These are phyloP conservation scores for Aspergillus candidus DNA, from an alignment of 2,329 filamentous ascomycete genomes.

Conservation along the genomic window DNA sequence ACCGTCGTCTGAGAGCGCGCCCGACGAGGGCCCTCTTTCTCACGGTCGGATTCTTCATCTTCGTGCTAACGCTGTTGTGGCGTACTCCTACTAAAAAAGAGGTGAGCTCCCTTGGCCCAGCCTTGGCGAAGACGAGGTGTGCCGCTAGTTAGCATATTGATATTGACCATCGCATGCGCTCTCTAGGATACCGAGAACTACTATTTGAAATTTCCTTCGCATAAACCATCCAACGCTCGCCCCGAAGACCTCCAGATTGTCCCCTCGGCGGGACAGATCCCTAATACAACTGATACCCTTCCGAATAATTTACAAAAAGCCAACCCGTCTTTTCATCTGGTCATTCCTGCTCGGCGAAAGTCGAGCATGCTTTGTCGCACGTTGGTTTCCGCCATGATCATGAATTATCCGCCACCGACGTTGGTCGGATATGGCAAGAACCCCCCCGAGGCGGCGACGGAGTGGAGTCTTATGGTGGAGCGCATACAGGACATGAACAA, in stretches of 20 bases:
- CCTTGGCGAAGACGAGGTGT: constrained; percentile 4
- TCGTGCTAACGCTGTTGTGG: constrained; percentile 19
- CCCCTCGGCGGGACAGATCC: constrained; percentile 12
- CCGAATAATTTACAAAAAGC: constrained; percentile 28
- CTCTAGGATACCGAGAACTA: constrained; percentile 23
- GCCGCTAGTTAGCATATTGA: constrained; percentile 1
- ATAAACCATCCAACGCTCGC: constrained; percentile 22
- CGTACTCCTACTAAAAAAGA: constrained; percentile 10
- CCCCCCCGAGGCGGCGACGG: constrained; percentile 21
- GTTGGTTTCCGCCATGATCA: constrained; percentile 51
- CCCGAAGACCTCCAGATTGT: constrained; percentile 29
- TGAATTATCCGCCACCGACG: constrained; percentile 54
- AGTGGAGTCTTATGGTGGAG: constrained; percentile 40
- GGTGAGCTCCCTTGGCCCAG: constrained; percentile 10
- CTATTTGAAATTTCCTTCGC: constrained; percentile 31
- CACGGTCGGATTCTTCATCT: constrained; percentile 15
- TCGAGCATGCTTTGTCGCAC: constrained; percentile 52
- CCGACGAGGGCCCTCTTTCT: constrained; percentile 20
- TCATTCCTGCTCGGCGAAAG: constrained; percentile 47
- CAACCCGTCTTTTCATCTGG: constrained; percentile 48
- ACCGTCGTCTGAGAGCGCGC: constrained; percentile 23
- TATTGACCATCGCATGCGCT: constrained; percentile 2
- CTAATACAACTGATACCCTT: constrained; percentile 24
- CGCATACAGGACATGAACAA: constrained; percentile 42
- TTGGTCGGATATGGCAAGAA: constrained; percentile 43